These are phyloP conservation scores for Lachnellula suecica DNA, from an alignment of 2,329 filamentous ascomycete species.

Conservation along the genomic window DNA sequence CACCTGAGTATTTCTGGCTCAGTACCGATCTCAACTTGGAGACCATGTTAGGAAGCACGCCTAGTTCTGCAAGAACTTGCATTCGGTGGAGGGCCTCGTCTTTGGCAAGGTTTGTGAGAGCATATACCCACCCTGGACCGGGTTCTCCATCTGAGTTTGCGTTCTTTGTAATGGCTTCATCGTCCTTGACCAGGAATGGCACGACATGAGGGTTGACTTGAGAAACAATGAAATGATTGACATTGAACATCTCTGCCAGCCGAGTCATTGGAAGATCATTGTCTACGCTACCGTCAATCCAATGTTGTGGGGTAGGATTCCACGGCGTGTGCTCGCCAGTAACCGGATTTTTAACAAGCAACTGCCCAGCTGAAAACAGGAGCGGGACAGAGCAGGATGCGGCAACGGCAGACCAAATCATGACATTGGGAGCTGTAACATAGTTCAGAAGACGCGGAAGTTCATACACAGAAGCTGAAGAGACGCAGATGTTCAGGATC, in stretches of 20 bases:
- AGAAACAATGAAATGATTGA: constrained; percentile 97
- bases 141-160: constrained; percentile 29
- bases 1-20: constrained; percentile 88
- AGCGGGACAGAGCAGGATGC: constrained; percentile 91
- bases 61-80: constrained; percentile 76
- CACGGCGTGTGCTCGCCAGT: constrained; percentile 78
- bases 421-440: constrained; percentile 87
- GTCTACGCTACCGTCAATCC: constrained; percentile 94
- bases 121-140: constrained; percentile 56
- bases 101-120: constrained; percentile 70
- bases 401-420: constrained; percentile 96
- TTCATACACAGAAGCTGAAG: constrained; percentile 83
- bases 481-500: constrained; percentile 93
- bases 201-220: constrained; percentile 95
- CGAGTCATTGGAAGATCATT: constrained; percentile 91
- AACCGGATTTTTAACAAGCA: constrained; percentile 81
- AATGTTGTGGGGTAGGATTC: constrained; percentile 82
- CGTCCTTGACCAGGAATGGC: constrained; percentile 78
- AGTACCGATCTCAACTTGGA: constrained; percentile 80
- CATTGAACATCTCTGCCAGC: constrained; percentile 93
- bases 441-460: constrained; percentile 87
- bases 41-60: constrained; percentile 74
- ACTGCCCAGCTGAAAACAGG: constrained; percentile 74
- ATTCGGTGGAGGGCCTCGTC: constrained; percentile 79
- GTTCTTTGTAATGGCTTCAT: constrained; percentile 45